Percentiles rank a stretch among this genome's conserved stretches.
Evolutionary conservation across 2,329 filamentous ascomycete species (phyloP).

Genomic region (Scedosporium minutisporum): DNA sequence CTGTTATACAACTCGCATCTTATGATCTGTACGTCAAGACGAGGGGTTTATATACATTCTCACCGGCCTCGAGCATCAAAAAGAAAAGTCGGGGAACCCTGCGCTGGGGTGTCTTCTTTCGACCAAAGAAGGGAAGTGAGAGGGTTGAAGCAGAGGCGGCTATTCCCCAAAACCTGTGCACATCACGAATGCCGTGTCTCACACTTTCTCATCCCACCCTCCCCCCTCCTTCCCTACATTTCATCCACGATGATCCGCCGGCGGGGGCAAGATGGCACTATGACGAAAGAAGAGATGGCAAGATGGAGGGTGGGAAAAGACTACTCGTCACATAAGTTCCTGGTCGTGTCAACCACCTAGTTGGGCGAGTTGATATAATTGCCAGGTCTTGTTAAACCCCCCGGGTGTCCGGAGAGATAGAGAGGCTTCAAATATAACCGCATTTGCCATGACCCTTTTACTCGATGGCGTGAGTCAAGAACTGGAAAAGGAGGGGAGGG

Average conservation of each 20-base stretch:
- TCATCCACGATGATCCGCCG: not conserved
- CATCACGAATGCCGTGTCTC: not conserved
- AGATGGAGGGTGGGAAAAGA: not conserved
- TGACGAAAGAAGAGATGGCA: not conserved
- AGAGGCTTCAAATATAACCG: not conserved
- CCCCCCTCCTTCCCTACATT: not conserved
- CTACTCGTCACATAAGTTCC: not conserved
- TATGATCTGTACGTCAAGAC: not conserved
- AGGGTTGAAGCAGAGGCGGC: not conserved
- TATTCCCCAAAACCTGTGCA: not conserved
- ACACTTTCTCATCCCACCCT: not conserved
- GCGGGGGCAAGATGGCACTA: not conserved
- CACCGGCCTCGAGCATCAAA: not conserved
- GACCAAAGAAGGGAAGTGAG: not conserved
- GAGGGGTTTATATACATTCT: not conserved
- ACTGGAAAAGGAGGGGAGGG: not conserved
- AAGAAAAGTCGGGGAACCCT: not conserved
- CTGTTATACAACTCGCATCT: conserved; percentile 3
- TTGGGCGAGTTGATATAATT: not conserved
- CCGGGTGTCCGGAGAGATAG: not conserved
- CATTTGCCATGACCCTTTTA: not conserved
- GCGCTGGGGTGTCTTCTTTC: not conserved
- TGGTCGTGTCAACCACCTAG: not conserved
- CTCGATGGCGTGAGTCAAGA: not conserved
- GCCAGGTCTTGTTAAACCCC: not conserved